Evolutionary conservation across 202 grass and related monocot genomes (phyloP), one percentile per base, ranked within the genome.

Genomic region (Schoenoplectus tabernaemontani): DNA sequence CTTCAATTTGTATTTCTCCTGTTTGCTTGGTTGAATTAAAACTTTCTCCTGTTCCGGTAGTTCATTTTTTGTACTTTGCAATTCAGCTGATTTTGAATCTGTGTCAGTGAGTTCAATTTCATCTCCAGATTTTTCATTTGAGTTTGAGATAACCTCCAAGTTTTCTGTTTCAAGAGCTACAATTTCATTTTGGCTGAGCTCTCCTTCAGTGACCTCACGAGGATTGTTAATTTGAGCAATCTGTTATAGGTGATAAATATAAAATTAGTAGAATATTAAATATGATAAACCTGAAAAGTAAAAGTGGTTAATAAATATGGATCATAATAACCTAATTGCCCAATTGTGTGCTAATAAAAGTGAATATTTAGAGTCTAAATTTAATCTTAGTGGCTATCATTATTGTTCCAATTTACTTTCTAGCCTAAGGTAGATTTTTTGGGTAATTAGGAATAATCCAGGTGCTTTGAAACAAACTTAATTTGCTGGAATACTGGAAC

Each of bases 61-160:
- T 62, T 62, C 65, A 4, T 69, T 38, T 24, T 1, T 43, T 10
- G 65, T 43, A 44, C 7, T 69, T 22, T 69, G 38, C 19, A 69
- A 56, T 57, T 76, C 13, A 34, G 72, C 47, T 32, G 26, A 57
- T 76, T 76, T 76, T 37, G n/a, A 5, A 76, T 76, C 13, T 57
- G 9, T 36, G 7, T 56, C 72, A 4, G 13, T 36, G n/a, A 20
- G 13, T 76, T 76, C 15, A 1, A 3, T 57, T 11, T 76, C 72
- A 33, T 76, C 51, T 19, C 3, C 51, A 54, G 34, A 11, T 54
- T 76, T 36, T 47, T 76, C 72, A 76, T n/a, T n/a, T n/a, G n/a
- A n/a, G n/a, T 37, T 57, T 57, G 72, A 76, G 16, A 11, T 15
- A 9, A 34, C 17, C 65, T 69, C 72, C 11, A 38, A 36, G 7